Evolutionary conservation across 805 yeast species (phyloP), one percentile per base, ranked within the genome.

Genomic region (Yarrowia bubula): DNA sequence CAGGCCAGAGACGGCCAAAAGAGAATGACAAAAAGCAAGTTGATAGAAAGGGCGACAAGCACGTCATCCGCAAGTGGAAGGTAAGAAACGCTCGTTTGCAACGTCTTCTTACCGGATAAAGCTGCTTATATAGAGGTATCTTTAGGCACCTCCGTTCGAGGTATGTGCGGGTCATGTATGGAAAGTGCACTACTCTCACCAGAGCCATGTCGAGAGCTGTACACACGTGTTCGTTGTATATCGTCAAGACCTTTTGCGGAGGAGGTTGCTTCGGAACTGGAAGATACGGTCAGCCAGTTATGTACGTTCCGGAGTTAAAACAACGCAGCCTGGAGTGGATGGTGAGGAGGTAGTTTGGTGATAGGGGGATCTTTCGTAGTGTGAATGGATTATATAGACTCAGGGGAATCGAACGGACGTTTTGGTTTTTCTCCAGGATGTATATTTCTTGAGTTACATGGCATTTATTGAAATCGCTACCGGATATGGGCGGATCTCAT

Each of bases 301-400:
- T 46, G 51, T 48, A 48, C 53, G 53, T 17, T 13, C 11, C 53
- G 53, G 53, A 48, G 53, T 48, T 33, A 48, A 47, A 48, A 48
- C 28, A 17, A 1, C n/a, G 31, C n/a, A 1, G 39, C 10, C 39
- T 15, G 14, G 33, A 48, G 28, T 15, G 28, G 28, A 22, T 22
- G 28, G 28, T 22, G 28, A 22, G 28, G 28, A 22, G 28, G 28
- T 5, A 22, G 28, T 22, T 22, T 22, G 28, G 28, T 22, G 28
- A 5, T 22, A 22, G 28, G 3, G 28, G 28, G 28, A 5, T 5
- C 28, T 3, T 22, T 3, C 4, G 3, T 22, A 22, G 28, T 22
- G 5, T 22, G 28, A 22, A 22, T 22, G 28, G 28, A 5, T 3
- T 22, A 22, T 22, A 22, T 22, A 9, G 28, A 13, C 14, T 13